phyloP scores from a whole-genome alignment of 2,329 filamentous ascomycete species.

The Hortaea werneckii region DNA sequence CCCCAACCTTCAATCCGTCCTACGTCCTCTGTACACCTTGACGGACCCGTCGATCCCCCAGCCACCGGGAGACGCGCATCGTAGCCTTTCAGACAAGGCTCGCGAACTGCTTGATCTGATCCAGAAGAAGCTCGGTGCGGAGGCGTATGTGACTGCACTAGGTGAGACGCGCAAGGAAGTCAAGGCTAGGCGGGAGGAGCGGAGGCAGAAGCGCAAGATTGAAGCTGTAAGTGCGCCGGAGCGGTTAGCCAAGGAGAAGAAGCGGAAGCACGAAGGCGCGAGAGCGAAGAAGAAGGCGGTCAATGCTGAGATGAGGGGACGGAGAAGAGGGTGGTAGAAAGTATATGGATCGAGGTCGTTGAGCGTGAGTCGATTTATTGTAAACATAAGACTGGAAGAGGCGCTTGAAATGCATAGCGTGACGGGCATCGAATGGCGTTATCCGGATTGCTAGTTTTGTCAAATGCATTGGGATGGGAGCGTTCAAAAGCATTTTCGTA shows the following conservation, averaged over 20 bases:
- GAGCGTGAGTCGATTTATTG: too few species aligned
- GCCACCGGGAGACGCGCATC: slow-evolving; percentile 45
- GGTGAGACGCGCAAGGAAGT: slow-evolving; percentile 63
- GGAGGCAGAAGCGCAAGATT: slow-evolving; percentile 78
- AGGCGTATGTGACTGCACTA: slow-evolving; percentile 66
- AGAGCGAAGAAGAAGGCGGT: slow-evolving; percentile 73
- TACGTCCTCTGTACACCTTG: slow-evolving; percentile 67
- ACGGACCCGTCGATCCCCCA: slow-evolving; percentile 66
- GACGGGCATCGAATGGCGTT: too few species aligned
- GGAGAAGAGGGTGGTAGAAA: slow-evolving; percentile 56
- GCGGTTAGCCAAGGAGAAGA: slow-evolving; percentile 66
- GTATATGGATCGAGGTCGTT: too few species aligned
- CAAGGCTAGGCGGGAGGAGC: slow-evolving; percentile 59
- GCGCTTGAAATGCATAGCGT: too few species aligned
- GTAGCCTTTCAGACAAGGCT: slow-evolving; percentile 59
- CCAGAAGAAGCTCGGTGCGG: slow-evolving; percentile 74
- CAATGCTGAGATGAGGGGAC: slow-evolving; percentile 59
- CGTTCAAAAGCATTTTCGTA: too few species aligned
- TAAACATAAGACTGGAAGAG: too few species aligned
- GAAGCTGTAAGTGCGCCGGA: slow-evolving; percentile 78
- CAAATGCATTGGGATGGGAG: too few species aligned
- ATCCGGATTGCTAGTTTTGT: too few species aligned
- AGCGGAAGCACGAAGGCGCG: slow-evolving; percentile 73
- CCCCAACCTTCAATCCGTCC: slow-evolving; percentile 53
- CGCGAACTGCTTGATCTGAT: slow-evolving; percentile 71